Base-by-base conservation (phyloP, 2,329 filamentous ascomycete genomes). In the Pseudopyricularia cyperi region DNA sequence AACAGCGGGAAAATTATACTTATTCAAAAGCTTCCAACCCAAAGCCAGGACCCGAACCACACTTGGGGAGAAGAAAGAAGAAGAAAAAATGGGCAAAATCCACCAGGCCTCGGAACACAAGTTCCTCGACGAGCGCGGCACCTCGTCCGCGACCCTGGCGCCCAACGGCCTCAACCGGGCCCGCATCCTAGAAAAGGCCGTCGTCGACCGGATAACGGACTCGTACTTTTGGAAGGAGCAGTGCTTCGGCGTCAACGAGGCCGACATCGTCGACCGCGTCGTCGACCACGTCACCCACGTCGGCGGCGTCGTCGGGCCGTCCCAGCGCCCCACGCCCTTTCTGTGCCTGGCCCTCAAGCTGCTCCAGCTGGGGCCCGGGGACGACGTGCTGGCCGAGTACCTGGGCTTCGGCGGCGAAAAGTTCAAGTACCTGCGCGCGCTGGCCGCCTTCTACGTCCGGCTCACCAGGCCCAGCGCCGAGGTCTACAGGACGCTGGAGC, bases 181-280 rank as follows among this genome's bases (percentile, higher is more conserved):
- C n/a, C 90, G 87, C 4, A 87, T 97, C 55, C 87, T 97, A 77
- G 91, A 97, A 68, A 95, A 95, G 67, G 86, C 89, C 39, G 89
- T 96, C 58, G 87, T 87, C 63, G 93, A 98, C 69, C 89, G 93
- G 64, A 96, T 98, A 67, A 82, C 90, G 59, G 89, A 95, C 63
- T 88, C 83, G 51, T 94, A 95, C 71, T 98, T 95, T 73, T 98
- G 89, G 86, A 96, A 96, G 68, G 93, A 97, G 70, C 90, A 96
- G 71, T 96, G 93, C 66, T 98, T 97, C 69, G 93, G 87, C 42
- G 76, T 98, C 57, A 98, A 97, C 71, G 82, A 84, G 64, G 80
- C 80, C 51, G 79, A 83, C 67, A 73, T 98, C 6, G 85, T 95
- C 60, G 88, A 96, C 70, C 87, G 93, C 57, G 90, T 94, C 0